Base-by-base conservation (phyloP, 179 eudicot species). In the Corrigiola litoralis region DNA sequence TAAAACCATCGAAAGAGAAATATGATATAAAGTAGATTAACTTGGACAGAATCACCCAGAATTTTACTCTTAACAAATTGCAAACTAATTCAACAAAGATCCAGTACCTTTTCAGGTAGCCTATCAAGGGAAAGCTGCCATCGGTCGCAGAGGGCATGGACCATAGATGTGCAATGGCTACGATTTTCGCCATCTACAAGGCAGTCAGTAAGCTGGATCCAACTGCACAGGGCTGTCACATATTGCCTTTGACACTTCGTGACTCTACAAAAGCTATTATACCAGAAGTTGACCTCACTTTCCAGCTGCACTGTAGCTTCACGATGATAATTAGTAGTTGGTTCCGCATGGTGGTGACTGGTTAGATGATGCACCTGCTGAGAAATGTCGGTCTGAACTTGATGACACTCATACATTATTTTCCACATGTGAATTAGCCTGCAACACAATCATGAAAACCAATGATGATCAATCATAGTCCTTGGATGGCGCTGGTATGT, bases 271-370 rank as follows among this genome's bases (percentile, higher is more conserved):
- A 87, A 87, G 73, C 83, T 87, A 47, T 52, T 67, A 70, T 80
- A 77, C 96, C 90, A 89, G 36, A 83, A 75, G 9, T 70, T 80
- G 55, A 89, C 87, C 77, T 87, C 91, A 18, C 70, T 70, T 70
- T 81, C 86, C 11, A 89, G 87, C 84, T 89, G 91, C 37, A 81
- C 75, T n/a, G 87, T 82, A 50, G 91, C 87, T 52, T 87, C 83
- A 38, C 71, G 79, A 66, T 74, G 95, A 75, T 71, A 80, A 29
- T 81, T 69, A 13, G 78, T 81, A 31, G 87, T 81, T 27, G 89
- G 91, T 37, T 82, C 90, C 18, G 72, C 17, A 32, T 54, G 73
- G 40, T 70, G 82, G 45, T 87, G 79, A 71, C 72, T 65, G 25
- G 63, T 61, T 28, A 89, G 76, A 72, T 80, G 69, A 53, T 76